These are phyloP conservation scores for Anisodus acutangulus DNA, from an alignment of 257 asterid species.

Conservation along the genomic window DNA sequence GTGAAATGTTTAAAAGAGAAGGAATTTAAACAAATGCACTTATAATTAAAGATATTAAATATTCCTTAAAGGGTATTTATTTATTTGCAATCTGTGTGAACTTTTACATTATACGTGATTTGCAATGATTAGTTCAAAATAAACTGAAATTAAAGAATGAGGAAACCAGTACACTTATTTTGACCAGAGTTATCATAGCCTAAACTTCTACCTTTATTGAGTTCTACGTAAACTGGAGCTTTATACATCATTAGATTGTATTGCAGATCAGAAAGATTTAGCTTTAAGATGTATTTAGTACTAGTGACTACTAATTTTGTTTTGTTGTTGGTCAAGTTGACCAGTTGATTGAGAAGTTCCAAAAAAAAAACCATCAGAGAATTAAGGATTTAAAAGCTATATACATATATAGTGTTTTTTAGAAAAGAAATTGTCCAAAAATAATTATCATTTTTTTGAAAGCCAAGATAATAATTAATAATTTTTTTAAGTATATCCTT, in stretches of 20 bases:
- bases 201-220: constrained; percentile 11
- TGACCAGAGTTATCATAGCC: constrained; percentile 26
- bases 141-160: not conserved
- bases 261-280: not conserved
- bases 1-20: not conserved
- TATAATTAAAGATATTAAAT: not conserved
- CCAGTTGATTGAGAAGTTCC: not conserved
- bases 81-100: not conserved
- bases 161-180: constrained; percentile 1
- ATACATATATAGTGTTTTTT: not conserved
- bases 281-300: not conserved
- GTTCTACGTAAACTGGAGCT: not conserved
- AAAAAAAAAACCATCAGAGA: too few relatives aligned
- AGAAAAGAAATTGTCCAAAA: not conserved
- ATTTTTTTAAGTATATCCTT: too few relatives aligned
- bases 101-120: constrained; percentile 28
- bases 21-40: not conserved
- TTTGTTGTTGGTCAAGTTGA: not conserved
- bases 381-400: not conserved
- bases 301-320: not conserved
- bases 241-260: constrained; percentile 22
- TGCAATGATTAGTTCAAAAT: constrained; percentile 41
- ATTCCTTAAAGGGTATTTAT: not conserved
- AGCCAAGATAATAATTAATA: too few relatives aligned
- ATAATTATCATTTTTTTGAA: too few relatives aligned